Evolutionary conservation across 768 basidiomycete genomes (phyloP).

Genomic region (Rhizopogon roseolus): DNA sequence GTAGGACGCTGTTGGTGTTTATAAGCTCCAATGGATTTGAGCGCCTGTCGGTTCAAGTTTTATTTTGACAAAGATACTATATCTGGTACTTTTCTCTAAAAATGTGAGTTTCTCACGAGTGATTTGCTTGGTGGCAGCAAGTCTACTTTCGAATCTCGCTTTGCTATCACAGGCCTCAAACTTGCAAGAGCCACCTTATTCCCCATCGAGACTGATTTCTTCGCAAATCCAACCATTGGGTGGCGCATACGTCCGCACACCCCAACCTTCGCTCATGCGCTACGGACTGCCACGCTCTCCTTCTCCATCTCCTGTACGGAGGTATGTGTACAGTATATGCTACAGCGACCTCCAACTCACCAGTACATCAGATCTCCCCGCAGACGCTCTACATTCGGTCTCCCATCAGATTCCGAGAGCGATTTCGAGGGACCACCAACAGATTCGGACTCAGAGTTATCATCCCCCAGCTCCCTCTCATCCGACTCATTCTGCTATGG

Average conservation of each 20-base stretch:
- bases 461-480: conserved; percentile 21
- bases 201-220: background rate
- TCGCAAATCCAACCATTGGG: background rate
- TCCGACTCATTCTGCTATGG: conserved; percentile 37
- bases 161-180: too few relatives aligned
- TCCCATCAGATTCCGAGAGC: conserved; percentile 45
- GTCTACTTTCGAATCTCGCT: background rate
- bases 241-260: background rate
- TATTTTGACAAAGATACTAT: too few relatives aligned
- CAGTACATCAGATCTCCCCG: conserved; percentile 15
- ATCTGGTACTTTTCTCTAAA: too few relatives aligned
- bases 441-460: conserved; percentile 30
- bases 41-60: too few relatives aligned
- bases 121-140: background rate
- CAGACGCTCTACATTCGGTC: conserved; percentile 47
- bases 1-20: too few relatives aligned
- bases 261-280: conserved; percentile 32
- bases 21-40: too few relatives aligned
- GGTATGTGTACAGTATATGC: conserved; percentile 18
- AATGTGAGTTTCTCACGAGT: too few relatives aligned
- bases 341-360: conserved; percentile 8
- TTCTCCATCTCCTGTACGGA: conserved; percentile 44
- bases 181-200: background rate
- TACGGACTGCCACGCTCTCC: conserved; percentile 50
- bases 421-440: conserved; percentile 27